Percentiles rank a stretch among this genome's conserved stretches.
Evolutionary conservation across 306 rosid genomes (phyloP).

Genomic region (Pueraria montana): DNA sequence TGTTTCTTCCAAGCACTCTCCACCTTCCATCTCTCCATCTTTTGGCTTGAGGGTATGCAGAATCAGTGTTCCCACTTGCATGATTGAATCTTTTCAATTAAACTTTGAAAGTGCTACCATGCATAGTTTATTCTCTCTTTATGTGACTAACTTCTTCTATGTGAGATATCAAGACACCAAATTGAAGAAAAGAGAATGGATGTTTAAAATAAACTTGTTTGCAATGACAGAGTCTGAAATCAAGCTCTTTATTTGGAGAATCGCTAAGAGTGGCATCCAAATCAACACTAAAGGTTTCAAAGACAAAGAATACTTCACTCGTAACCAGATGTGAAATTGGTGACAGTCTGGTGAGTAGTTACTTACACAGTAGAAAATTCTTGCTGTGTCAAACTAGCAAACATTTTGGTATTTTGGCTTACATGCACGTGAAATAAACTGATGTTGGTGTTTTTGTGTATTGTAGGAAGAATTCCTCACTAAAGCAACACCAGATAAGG

Average conservation of each 20-base stretch:
- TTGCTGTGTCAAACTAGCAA: not conserved
- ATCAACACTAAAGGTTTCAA: constrained; percentile 68
- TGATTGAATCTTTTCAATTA: not conserved
- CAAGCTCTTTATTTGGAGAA: constrained; percentile 89
- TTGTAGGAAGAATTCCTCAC: constrained; percentile 88
- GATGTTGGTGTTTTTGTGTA: constrained; percentile 16
- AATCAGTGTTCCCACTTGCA: not conserved
- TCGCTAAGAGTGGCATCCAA: constrained; percentile 73
- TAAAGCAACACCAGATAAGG: constrained; percentile 93
- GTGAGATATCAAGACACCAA: not conserved
- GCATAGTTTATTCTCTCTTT: constrained; percentile 22
- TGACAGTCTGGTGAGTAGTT: constrained; percentile 90
- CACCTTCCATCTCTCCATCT: constrained; percentile 72
- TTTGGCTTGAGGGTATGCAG: constrained; percentile 51
- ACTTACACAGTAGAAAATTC: not conserved
- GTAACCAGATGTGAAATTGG: constrained; percentile 86
- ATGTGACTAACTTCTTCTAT: constrained; percentile 18
- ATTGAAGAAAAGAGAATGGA: constrained; percentile 7
- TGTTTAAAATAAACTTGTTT: constrained; percentile 28
- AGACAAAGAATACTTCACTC: constrained; percentile 60
- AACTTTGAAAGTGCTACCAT: constrained; percentile 7
- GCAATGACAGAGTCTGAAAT: constrained; percentile 73
- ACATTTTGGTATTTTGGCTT: constrained; percentile 27
- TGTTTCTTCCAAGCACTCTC: constrained; percentile 71
- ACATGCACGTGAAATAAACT: constrained; percentile 26